Evolutionary conservation across 345 rosid genomes (phyloP).

Genomic region (Brassica juncea): DNA sequence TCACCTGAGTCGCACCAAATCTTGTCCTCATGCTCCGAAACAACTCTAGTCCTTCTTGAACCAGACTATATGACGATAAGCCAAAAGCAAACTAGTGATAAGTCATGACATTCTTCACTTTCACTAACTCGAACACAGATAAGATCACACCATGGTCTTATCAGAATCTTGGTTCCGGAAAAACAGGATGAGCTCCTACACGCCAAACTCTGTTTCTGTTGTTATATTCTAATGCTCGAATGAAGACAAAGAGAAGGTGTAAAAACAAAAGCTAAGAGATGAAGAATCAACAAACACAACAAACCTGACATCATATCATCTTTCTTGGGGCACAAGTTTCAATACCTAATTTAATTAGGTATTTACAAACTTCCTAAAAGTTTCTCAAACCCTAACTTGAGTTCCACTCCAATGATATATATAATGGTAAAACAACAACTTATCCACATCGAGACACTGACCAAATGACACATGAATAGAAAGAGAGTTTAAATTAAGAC

Average conservation of each 20-base stretch:
- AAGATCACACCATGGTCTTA: constrained; percentile 61
- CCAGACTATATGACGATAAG: constrained; percentile 59
- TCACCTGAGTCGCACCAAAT: constrained; percentile 38
- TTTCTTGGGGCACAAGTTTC: constrained; percentile 14
- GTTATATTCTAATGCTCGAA: neutral
- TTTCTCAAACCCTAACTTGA: constrained; percentile 26
- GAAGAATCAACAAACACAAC: constrained; percentile 19
- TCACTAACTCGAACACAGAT: constrained; percentile 46
- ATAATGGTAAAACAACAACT: constrained; percentile 29
- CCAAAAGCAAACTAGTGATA: constrained; percentile 66
- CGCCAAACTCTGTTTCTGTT: neutral
- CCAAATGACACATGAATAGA: constrained; percentile 9
- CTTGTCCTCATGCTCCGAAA: constrained; percentile 46
- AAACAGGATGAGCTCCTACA: constrained; percentile 29
- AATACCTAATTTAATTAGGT: constrained; percentile 38
- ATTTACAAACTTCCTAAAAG: constrained; percentile 36
- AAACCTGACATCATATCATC: constrained; percentile 38
- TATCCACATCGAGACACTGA: constrained; percentile 35
- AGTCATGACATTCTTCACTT: constrained; percentile 54
- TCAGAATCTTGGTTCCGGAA: constrained; percentile 22
- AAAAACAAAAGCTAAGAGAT: neutral
- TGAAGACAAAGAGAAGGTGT: neutral
- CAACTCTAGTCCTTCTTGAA: constrained; percentile 55
- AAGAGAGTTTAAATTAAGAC: constrained; percentile 27
- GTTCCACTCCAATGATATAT: constrained; percentile 35